Conservation (phyloP, 352 stramenopile species). For the Globisporangium echinulatum region DNA sequence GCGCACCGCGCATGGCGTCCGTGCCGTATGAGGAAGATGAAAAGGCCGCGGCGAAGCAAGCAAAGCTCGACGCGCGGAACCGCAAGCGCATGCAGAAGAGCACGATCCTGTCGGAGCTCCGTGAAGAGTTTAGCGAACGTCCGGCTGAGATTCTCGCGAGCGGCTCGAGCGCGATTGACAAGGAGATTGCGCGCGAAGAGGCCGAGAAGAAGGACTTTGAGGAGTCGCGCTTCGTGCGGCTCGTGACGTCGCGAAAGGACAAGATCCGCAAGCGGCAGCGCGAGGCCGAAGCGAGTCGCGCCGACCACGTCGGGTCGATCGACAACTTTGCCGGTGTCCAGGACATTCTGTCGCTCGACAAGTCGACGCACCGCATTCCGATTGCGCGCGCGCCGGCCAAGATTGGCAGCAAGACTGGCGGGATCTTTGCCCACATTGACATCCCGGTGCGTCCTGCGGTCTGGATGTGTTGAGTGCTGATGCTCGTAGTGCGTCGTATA, state of each 20-base stretch:
- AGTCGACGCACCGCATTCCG: conserved; percentile 62
- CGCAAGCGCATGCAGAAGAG: conserved; percentile 81
- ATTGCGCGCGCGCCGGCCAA: conserved; percentile 48
- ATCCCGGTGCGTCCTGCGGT: conserved; percentile 25
- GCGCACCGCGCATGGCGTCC: conserved; percentile 61
- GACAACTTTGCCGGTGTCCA: conserved; percentile 84
- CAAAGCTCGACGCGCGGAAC: conserved; percentile 74
- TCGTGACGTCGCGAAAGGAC: conserved; percentile 83
- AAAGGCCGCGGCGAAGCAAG: conserved; percentile 67
- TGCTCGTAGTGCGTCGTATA: not conserved
- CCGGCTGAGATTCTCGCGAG: conserved; percentile 63
- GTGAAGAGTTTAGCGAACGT: conserved; percentile 82
- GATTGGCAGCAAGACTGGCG: conserved; percentile 62
- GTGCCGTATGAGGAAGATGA: conserved; percentile 86
- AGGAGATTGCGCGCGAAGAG: conserved; percentile 76
- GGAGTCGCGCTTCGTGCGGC: conserved; percentile 79
- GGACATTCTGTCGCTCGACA: conserved; percentile 68
- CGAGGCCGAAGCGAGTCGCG: conserved; percentile 66
- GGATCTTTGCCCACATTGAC: conserved; percentile 82
- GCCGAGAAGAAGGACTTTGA: conserved; percentile 82
- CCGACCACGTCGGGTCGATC: conserved; percentile 75
- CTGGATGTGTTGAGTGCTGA: not conserved
- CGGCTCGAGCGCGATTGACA: conserved; percentile 62
- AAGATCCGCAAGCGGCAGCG: conserved; percentile 85
- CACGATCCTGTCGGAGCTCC: conserved; percentile 76